Evolutionary conservation across 2,329 filamentous ascomycete genomes (phyloP), one percentile per base, ranked within the genome.

Genomic region (Curvularia verruculosa): DNA sequence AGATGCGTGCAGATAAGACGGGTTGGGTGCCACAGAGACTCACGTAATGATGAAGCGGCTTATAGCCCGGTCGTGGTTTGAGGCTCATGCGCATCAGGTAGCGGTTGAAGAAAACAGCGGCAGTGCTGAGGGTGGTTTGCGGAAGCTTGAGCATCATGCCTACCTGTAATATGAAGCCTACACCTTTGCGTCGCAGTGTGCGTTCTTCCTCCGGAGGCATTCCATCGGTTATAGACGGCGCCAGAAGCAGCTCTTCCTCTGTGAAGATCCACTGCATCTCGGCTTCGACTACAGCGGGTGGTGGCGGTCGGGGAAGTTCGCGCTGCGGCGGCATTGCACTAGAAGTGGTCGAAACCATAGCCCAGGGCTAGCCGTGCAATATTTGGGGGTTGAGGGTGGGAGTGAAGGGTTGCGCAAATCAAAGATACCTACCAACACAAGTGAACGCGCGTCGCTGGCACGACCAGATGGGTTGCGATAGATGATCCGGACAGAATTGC

Each of bases 151-250:
- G 85, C 81, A 96, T 87, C 65, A 96, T 91, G 63, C 94, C 95
- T 43, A 94, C 92, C 76, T 97, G 93, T 61, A 92, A 89, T 69
- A 99, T 96, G 78, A 99, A 99, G 76, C 96, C 96, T 72, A 97
- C 89, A 45, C 95, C 94, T 76, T 98, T 98, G 59, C 90, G 89
- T 54, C 95, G 87, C 56, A 90, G 84, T 63, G 89, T 84, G 60
- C 91, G 84, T 79, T 98, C 95, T 72, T 95, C 88, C 28, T 87
- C 85, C 3, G 87, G 83, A 8, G 86, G 76, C 73, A 98, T 85
- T 21, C 94, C 94, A 65, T 96, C 91, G 13, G 92, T 78, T 57
- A 96, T 88, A 50, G 91, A 95, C 0, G 95, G 95, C 6, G 92
- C 90, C 71, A 89, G 90, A 51, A 86, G 80, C 24, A 96, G 84